Base-by-base conservation (phyloP, 164 flowering plant genomes). In the Annona cherimola region DNA sequence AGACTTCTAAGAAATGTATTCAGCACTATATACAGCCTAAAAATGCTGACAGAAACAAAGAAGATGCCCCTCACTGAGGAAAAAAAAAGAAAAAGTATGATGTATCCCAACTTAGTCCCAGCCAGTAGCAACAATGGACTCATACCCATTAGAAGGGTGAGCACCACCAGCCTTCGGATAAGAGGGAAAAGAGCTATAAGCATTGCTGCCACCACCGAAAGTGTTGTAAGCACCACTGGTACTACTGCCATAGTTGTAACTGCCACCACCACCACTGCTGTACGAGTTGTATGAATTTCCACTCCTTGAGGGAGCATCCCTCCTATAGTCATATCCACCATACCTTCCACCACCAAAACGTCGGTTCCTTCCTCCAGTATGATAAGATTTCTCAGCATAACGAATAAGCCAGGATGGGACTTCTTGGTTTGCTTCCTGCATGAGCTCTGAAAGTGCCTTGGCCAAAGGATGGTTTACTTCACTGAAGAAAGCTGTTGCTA, bases 351-450 rank as follows among this genome's bases (percentile, higher is more conserved):
- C 79, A 12, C 84, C 78, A 45, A 42, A 66, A 11, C 80, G 72
- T 20, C 79, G 71, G 35, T 67, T 72, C 64, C 86, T 70, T 40
- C 82, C 79, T 50, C 78, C 76, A 14, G 80, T 76, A 2, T 16
- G 14, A 50, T 50, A 50, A 2, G 82, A 65, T 55, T 71, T 71
- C 62, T 76, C 83, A 3, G 90, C 86, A 78, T 70, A 83, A 12
- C 72, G 75, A 63, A 1, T 61, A 11, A 89, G 90, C 91, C 91
- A 89, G 2, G 72, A 20, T 5, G 93, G 93, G 3, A 89, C 88
- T 68, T 86, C 89, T 75, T 89, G 91, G n/a, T 87, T 85, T 5
- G 86, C 81, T 79, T 89, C 91, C 66, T 77, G 80, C 91, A 89
- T 86, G 16, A 87, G 82, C 40, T 87, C 84, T 11, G 78, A 77